A percentile compares a stretch with the other conserved stretches of the same genome.
phyloP scores from a whole-genome alignment of 1,139 yeast genomes.

The Suhomyces ambrosiae region DNA sequence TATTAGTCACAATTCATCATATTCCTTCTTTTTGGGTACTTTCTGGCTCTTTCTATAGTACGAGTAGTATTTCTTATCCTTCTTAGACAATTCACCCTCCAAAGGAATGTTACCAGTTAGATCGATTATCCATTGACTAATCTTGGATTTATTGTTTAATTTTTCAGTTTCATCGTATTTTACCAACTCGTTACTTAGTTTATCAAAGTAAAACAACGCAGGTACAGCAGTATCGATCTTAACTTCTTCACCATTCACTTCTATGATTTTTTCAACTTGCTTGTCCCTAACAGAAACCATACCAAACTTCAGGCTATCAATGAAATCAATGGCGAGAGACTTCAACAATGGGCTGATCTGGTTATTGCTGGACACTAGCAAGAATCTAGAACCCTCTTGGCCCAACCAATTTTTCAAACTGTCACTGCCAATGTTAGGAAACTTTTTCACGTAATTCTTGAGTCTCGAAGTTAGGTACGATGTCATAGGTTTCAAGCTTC shows the following conservation, averaged over 20 bases:
- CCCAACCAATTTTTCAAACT: conserved; percentile 32
- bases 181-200: conserved; percentile 22
- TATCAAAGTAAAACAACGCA: conserved; percentile 32
- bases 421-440: conserved; percentile 31
- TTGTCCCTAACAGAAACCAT: conserved; percentile 21
- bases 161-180: conserved; percentile 27
- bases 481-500: conserved; percentile 61
- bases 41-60: conserved; percentile 37
- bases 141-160: conserved; percentile 33
- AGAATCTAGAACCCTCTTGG: conserved; percentile 30
- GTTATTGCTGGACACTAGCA: conserved; percentile 49
- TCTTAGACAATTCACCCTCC: conserved; percentile 45
- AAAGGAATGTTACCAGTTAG: conserved; percentile 30
- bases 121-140: conserved; percentile 39
- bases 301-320: conserved; percentile 37
- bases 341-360: conserved; percentile 65
- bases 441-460: conserved; percentile 68
- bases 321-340: conserved; percentile 74
- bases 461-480: conserved; percentile 62
- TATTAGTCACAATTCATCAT: conserved; percentile 39
- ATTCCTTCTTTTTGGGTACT: conserved; percentile 23
- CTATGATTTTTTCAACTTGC: conserved; percentile 14
- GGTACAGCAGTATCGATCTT: conserved; percentile 29
- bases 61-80: conserved; percentile 31
- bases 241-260: conserved; percentile 24